Evolutionary conservation across 805 yeast genomes (phyloP), one percentile per base, ranked within the genome.

Genomic region (Saturnispora saitoi): DNA sequence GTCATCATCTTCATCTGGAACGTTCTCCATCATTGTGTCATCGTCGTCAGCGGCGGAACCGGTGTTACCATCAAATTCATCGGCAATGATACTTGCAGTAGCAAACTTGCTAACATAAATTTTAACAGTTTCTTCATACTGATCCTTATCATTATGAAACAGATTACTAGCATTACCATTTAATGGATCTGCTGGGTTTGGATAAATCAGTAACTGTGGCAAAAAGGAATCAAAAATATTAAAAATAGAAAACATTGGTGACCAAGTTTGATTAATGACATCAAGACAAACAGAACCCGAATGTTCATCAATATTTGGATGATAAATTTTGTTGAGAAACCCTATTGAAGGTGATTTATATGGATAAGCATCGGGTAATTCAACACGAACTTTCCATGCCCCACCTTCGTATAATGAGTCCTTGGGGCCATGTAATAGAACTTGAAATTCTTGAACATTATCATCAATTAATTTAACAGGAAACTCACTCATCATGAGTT

Each of bases 201-300:
- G 97, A 60, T 91, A 93, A 48, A 90, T 77, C 53, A 91, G 70
- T 50, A 91, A 69, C 58, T 95, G 98, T 6, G 99, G 99, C 51
- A 91, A 69, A 69, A 91, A 93, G 62, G 87, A 83, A 60, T 91
- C 98, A 63, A 93, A 87, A 24, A 91, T 86, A 63, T 93, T 93
- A 55, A 82, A 71, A 55, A 93, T 75, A 48, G 93, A 97, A 70
- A 89, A 91, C 88, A 91, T 86, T 2, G 99, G 98, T 38, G 95
- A 86, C 99, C 99, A 91, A 0, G 98, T 88, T 62, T 91, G 96
- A 64, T 91, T 91, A 54, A 91, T 90, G 15, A 93, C 98, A 64
- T 91, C 98, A 44, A 91, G 77, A 66, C 99, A 91, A 6, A 91
- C 96, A 0, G 95, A 81, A 0, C 99, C 99, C 1, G 80, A 81